A percentile compares a stretch with the other conserved stretches of the same genome.
Evolutionary conservation across 768 basidiomycete species (phyloP).

Genomic region (Clitopilus hobsonii): DNA sequence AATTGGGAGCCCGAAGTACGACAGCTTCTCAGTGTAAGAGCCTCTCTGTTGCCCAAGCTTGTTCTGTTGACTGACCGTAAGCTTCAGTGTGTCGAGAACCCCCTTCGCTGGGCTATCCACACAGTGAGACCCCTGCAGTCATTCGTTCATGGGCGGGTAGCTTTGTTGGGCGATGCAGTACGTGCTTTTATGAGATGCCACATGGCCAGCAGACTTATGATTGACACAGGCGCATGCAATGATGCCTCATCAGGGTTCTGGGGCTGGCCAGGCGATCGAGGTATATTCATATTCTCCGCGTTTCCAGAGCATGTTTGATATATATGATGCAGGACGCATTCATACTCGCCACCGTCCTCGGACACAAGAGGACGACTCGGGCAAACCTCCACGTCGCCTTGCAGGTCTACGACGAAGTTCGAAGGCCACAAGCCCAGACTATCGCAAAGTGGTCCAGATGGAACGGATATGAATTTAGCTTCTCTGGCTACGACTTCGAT

Average conservation of each 20-base stretch:
- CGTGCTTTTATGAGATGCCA: constrained; percentile 5
- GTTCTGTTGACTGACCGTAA: neutral
- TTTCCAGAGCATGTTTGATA: neutral
- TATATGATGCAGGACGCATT: constrained; percentile 37
- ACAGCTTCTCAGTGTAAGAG: constrained; percentile 47
- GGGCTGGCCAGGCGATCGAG: constrained; percentile 57
- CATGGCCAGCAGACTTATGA: constrained; percentile 10
- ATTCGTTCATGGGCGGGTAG: constrained; percentile 46
- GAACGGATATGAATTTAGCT: constrained; percentile 36
- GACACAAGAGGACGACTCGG: constrained; percentile 33
- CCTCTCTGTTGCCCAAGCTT: neutral
- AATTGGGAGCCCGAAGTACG: constrained; percentile 60
- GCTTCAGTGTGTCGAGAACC: constrained; percentile 45
- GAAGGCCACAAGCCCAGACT: constrained; percentile 36
- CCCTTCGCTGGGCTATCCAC: constrained; percentile 63
- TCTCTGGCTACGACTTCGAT: constrained; percentile 25
- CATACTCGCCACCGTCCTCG: constrained; percentile 35
- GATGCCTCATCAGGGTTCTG: constrained; percentile 52
- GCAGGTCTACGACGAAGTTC: constrained; percentile 41
- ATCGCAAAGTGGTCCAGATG: constrained; percentile 31
- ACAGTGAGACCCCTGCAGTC: constrained; percentile 46
- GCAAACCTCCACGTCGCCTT: constrained; percentile 33
- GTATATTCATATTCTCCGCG: constrained; percentile 16
- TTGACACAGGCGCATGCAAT: constrained; percentile 47
- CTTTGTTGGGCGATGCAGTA: constrained; percentile 48